Evolutionary conservation across 2,329 filamentous ascomycete genomes (phyloP).

Genomic region (Teratosphaeria destructans): DNA sequence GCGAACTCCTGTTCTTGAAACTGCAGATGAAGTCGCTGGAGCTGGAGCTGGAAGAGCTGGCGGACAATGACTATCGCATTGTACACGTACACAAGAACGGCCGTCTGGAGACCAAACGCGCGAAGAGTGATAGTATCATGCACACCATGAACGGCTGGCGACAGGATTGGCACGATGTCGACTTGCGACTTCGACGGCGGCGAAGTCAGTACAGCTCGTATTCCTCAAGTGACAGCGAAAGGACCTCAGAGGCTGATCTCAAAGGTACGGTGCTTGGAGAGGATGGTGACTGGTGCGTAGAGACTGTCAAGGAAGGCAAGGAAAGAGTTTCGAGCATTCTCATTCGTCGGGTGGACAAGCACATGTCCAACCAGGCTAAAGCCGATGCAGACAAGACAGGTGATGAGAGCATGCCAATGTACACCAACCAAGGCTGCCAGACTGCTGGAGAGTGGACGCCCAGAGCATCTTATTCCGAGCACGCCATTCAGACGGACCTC

Average conservation of each 20-base stretch:
- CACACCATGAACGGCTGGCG: conserved; percentile 27
- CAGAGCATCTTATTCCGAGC: conserved; percentile 3
- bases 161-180: conserved; percentile 26
- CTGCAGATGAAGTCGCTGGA: conserved; percentile 30
- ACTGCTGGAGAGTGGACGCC: background rate
- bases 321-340: conserved; percentile 18
- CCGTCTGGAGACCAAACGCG: conserved; percentile 9
- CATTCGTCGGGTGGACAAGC: conserved; percentile 14
- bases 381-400: background rate
- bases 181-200: conserved; percentile 21
- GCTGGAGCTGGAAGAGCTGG: conserved; percentile 14
- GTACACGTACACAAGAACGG: conserved; percentile 7
- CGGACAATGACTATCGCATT: conserved; percentile 2
- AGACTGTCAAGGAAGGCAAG: conserved; percentile 15
- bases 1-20: conserved; percentile 30
- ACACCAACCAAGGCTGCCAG: background rate
- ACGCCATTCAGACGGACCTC: conserved; percentile 3
- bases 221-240: conserved; percentile 4
- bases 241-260: conserved; percentile 5
- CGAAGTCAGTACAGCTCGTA: conserved; percentile 20
- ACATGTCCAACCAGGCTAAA: conserved; percentile 1
- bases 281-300: conserved; percentile 15
- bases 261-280: conserved; percentile 1
- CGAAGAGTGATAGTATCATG: conserved; percentile 8
- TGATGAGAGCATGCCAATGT: background rate